Base-by-base conservation (phyloP, 768 basidiomycete genomes). In the button mushroom (Agaricus bisporus) region DNA sequence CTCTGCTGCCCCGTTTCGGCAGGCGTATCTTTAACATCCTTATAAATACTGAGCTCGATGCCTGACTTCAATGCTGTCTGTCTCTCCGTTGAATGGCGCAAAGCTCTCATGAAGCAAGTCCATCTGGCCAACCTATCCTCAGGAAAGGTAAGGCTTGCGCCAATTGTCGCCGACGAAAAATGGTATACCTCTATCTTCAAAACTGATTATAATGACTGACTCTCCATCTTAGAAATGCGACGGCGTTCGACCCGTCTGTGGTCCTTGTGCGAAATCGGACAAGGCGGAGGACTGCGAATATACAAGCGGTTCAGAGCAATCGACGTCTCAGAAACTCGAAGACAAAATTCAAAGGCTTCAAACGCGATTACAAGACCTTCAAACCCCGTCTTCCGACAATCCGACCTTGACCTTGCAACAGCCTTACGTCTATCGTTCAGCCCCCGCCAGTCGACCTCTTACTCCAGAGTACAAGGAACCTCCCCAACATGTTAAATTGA, bases 261-360 rank as follows among this genome's bases (percentile, higher is more conserved):
- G 72, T 0, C 80, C 74, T 58, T 85, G 83, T 60, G 59, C 66
- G 5, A 67, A 73, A 8, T 72, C 72, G 1, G 70, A 74, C 55
- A 68, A 77, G n/a, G 60, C 63, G 0, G 79, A 79, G 7, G 82
- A 84, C 56, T 85, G 83, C 56, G 81, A 85, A 67, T 85, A 84
- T 58, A 72, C 73, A 0, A 70, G 74, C 41, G 73, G 70, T 1
- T 68, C 69, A 17, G 74, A 73, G 15, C 76, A 72, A 7, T 72
- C 82, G 0, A 70, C 68, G 14, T 80, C 73, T 0, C 68, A 82
- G 56, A 67, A 71, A 5, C 63, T 83, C 14, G 79, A 83, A 60
- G 75, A 80, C n/a, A 69, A 77, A 15, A 69, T 83, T 14, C 63
- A 68, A 0, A 70, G 70, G 10, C 63, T 83, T 8, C 73, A 76